Conservation (phyloP, 805 yeast genomes). For the Candida yuanshanica region DNA sequence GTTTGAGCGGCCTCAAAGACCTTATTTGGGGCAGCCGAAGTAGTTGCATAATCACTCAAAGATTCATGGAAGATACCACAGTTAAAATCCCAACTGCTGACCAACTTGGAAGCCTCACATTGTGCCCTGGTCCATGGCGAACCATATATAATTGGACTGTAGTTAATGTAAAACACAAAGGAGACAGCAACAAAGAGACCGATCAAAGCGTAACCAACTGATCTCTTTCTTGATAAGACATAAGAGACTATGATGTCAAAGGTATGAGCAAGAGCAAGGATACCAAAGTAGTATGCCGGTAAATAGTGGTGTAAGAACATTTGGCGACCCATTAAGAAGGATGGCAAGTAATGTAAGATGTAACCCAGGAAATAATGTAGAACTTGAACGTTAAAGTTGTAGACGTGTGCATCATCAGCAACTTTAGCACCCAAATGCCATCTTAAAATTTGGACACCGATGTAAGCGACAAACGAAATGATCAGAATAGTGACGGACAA, state of each 20-base stretch:
- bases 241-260: conserved; percentile 48
- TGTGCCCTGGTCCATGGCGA: conserved; percentile 66
- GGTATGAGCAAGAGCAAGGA: conserved; percentile 68
- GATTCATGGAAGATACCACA: conserved; percentile 45
- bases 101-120: conserved; percentile 57
- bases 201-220: conserved; percentile 40
- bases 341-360: conserved; percentile 66
- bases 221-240: conserved; percentile 36
- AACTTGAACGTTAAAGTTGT: conserved; percentile 60
- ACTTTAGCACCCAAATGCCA: conserved; percentile 61
- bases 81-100: conserved; percentile 82
- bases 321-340: conserved; percentile 87
- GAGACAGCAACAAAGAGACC: conserved; percentile 44
- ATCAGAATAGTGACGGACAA: conserved; percentile 59
- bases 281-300: conserved; percentile 87
- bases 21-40: background rate
- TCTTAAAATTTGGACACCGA: conserved; percentile 39
- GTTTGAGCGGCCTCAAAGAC: conserved; percentile 4
- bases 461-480: conserved; percentile 43
- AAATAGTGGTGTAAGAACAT: conserved; percentile 89
- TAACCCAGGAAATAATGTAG: conserved; percentile 65
- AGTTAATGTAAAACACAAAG: conserved; percentile 48
- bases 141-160: conserved; percentile 75
- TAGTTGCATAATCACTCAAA: conserved; percentile 1
- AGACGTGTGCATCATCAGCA: conserved; percentile 45